A percentile compares a stretch with the other conserved stretches of the same genome.
Evolutionary conservation across 495 filamentous ascomycete genomes (phyloP).

Genomic region (Neurospora hispaniola): DNA sequence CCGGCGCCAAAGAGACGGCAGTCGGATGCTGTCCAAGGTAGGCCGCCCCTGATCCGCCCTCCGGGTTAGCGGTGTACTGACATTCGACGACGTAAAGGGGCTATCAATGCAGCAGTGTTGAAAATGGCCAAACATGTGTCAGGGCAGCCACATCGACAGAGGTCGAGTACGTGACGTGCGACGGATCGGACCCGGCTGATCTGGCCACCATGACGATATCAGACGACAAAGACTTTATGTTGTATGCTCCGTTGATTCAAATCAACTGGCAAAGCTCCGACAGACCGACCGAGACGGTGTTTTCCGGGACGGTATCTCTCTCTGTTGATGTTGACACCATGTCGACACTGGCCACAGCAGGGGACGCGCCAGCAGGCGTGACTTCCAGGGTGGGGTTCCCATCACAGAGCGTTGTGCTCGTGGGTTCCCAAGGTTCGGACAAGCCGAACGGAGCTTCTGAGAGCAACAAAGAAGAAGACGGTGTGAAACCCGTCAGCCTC

Average conservation of each 20-base stretch:
- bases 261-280: slow-evolving; percentile 27
- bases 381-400: not conserved
- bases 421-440: too few relatives aligned
- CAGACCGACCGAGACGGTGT: not conserved
- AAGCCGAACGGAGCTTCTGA: not conserved
- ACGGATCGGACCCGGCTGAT: slow-evolving; percentile 11
- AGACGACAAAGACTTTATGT: slow-evolving; percentile 12
- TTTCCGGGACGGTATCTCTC: not conserved
- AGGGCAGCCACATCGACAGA: slow-evolving; percentile 17
- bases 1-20: slow-evolving; percentile 22
- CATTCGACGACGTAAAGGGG: slow-evolving; percentile 9
- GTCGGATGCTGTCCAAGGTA: slow-evolving; percentile 28
- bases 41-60: not conserved
- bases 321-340: slow-evolving; percentile 8
- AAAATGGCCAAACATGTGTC: slow-evolving; percentile 24
- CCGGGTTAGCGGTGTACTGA: slow-evolving; percentile 1
- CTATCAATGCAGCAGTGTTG: slow-evolving; percentile 22
- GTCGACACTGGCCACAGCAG: slow-evolving; percentile 1
- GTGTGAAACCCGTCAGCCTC: not conserved
- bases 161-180: slow-evolving; percentile 19
- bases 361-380: not conserved
- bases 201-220: slow-evolving; percentile 14
- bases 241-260: slow-evolving; percentile 27
- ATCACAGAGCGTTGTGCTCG: not conserved
- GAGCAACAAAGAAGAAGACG: not conserved